Evolutionary conservation across 257 asterid genomes (phyloP), one percentile per base, ranked within the genome.

Genomic region (Prunella vulgaris): DNA sequence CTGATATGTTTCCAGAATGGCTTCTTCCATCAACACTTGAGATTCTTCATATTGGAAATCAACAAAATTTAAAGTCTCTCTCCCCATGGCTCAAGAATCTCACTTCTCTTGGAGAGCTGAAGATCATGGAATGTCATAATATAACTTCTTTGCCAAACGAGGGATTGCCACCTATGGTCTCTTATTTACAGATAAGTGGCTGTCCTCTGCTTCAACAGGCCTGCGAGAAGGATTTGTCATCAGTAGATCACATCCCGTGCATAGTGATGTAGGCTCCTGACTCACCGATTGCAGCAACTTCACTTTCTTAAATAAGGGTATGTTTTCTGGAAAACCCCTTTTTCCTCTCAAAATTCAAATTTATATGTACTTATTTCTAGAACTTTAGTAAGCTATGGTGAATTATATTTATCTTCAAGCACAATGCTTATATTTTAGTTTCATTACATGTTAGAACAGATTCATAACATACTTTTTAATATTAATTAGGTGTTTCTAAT

Each of bases 71-170:
- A 4, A 58, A 77, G 77, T 77, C 86, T 14, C 84, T 84, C 22
- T 77, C 86, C 38, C 86, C 83, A 0, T 84, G 85, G 89, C 78
- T 84, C 64, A 75, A 74, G 74, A 75, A 84, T 60, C 84, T 81
- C 59, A 77, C 84, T 58, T 81, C 74, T 68, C 86, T 84, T 9
- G 83, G 82, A 74, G 79, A 79, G 71, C 64, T 84, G 75, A 81
- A 77, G 83, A 80, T 81, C 75, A 64, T 62, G 65, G 83, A 79
- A 10, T 81, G 86, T 63, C 67, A 24, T 22, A 72, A 84, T 59
- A 71, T 84, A 49, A 40, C 53, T 74, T 71, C 73, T 40, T 52
- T 81, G 69, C 84, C 86, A 21, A 54, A 27, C 12, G 84, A 81
- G 63, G 82, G 80, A 60, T 72, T 84, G 60, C 89, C 86, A 6